These are phyloP conservation scores for Elsinoe perseae DNA, from an alignment of 2,329 filamentous ascomycete genomes.

Conservation along the genomic window DNA sequence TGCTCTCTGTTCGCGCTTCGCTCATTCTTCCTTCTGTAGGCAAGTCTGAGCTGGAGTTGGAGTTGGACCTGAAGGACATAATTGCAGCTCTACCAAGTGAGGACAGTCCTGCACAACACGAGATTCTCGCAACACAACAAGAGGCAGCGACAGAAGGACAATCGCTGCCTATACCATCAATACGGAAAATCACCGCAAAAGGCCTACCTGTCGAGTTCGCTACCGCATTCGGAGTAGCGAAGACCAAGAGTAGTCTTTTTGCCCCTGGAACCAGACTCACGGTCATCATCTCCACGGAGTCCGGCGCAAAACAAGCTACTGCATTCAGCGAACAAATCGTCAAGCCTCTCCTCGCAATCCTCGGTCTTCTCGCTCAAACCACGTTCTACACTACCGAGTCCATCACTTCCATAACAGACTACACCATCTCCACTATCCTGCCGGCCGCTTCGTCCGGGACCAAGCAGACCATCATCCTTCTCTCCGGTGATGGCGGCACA, in stretches of 20 bases:
- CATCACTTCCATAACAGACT: constrained; percentile 54
- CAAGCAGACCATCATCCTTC: constrained; percentile 59
- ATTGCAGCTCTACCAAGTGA: neutral
- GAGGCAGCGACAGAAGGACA: neutral
- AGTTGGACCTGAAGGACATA: neutral
- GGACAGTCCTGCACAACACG: neutral
- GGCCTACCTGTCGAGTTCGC: constrained; percentile 23
- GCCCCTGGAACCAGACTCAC: constrained; percentile 27
- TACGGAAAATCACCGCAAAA: constrained; percentile 16
- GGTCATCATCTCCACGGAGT: constrained; percentile 39
- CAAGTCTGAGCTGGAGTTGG: constrained; percentile 4
- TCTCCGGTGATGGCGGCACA: constrained; percentile 82
- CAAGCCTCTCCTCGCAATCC: constrained; percentile 35
- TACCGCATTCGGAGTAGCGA: constrained; percentile 19
- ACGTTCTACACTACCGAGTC: constrained; percentile 53
- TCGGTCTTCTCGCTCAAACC: constrained; percentile 31
- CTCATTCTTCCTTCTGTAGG: neutral
- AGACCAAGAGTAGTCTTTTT: constrained; percentile 14
- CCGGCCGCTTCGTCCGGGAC: constrained; percentile 41
- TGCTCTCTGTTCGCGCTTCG: neutral
- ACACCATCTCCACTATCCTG: constrained; percentile 48
- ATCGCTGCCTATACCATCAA: neutral
- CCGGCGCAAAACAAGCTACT: constrained; percentile 36
- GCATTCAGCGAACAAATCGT: constrained; percentile 34
- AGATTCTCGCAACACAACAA: constrained; percentile 11